Base-by-base conservation (phyloP, 2,329 filamentous ascomycete genomes). In the Thelonectria olida region DNA sequence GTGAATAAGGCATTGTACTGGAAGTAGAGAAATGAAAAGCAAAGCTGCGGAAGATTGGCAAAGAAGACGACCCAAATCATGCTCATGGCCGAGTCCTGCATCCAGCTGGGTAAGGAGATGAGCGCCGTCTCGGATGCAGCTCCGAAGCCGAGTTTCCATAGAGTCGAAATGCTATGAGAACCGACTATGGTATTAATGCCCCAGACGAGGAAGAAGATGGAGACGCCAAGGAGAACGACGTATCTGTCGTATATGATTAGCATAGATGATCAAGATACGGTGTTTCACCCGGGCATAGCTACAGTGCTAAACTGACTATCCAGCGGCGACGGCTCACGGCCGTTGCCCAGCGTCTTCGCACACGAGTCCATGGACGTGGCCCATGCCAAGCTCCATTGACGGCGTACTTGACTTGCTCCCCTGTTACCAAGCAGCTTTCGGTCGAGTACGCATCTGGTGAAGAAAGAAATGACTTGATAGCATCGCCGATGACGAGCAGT, bases 1-100 rank as follows among this genome's bases (percentile, higher is more conserved):
- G 59, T 64, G 41, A 62, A 56, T 4, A 64, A 23, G 4, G 47
- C 54, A 8, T 60, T 63, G 12, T 56, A 60, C 10, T 61, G 52
- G 25, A 64, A 64, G 25, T 64, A 63, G 3, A 62, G 44, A 2
- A 62, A 20, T 1, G 62, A 64, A 6, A 64, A 62, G 12, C 20
- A 44, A 19, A 64, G 36, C 9, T 64, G 62, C 2, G 62, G 59
- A 5, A 47, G 19, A n/a, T 59, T 64, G 22, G 62, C 59, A 1
- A 62, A 9, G 1, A 62, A 9, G 8, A 62, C 44, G 6, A 22
- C 44, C 2, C 8, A 25, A 4, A 51, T 27, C 5, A 44, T 38
- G 5, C 19, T 42, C 7, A 23, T 15, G 23, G 13, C 7, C 13
- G 27, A 38, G 2, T n/a, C 5, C 5, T 4, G 5, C 2, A 54